Percentiles rank a stretch among this genome's conserved stretches.
These are phyloP conservation scores for Chrysanthemum seticuspe DNA, from an alignment of 129 eudicot genomes.

Conservation along the genomic window DNA sequence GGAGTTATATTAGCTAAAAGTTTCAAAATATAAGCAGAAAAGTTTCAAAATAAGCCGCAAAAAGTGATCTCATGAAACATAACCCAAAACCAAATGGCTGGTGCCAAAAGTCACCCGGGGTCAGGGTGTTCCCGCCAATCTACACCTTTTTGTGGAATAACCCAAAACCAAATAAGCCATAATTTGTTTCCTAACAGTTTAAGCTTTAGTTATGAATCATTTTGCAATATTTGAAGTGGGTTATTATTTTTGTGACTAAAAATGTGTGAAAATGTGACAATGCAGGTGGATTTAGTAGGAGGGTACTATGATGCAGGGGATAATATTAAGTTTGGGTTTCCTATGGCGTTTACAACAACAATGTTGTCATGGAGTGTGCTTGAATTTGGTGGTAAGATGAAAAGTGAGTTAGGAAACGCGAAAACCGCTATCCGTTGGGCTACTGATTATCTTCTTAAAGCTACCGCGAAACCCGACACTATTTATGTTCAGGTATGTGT, in stretches of 20 bases:
- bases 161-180: no score
- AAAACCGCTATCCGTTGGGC: constrained; percentile 56
- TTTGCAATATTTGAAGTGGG: not conserved
- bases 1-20: no score
- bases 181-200: no score
- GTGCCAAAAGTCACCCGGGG: no score
- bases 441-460: constrained; percentile 59
- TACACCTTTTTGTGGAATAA: no score
- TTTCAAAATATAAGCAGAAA: no score
- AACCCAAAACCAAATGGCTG: no score
- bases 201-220: no score
- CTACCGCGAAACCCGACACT: constrained; percentile 42
- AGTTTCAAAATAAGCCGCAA: no score
- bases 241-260: not conserved
- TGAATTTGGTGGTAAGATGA: constrained; percentile 54
- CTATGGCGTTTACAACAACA: constrained; percentile 68
- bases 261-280: not conserved
- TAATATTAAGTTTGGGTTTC: constrained; percentile 56
- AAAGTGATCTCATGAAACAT: no score
- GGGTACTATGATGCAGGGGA: constrained; percentile 71
- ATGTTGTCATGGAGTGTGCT: constrained; percentile 66
- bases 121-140: no score
- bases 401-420: constrained; percentile 45
- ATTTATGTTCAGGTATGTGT: constrained; percentile 46
- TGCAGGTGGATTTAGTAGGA: constrained; percentile 63